Evolutionary conservation across 345 rosid species (phyloP).

Genomic region (Dipteronia dyeriana): DNA sequence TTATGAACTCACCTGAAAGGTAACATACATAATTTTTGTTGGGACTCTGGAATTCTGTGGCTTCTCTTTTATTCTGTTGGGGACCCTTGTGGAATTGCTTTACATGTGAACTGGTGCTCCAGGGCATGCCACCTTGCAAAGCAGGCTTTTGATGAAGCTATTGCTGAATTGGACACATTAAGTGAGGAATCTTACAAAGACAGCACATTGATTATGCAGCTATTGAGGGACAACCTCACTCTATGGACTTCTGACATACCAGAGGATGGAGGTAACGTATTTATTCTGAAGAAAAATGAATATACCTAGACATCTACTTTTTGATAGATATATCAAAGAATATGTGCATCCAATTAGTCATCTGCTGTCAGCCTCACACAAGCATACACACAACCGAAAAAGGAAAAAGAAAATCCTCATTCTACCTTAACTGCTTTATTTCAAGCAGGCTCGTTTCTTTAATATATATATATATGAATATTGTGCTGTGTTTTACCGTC

Average conservation of each 20-base stretch:
- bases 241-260: constrained; percentile 76
- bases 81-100: not conserved
- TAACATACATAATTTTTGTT: constrained; percentile 22
- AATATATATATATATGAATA: no score
- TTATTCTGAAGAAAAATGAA: not conserved
- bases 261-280: constrained; percentile 60
- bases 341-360: not conserved
- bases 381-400: not conserved
- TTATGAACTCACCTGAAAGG: constrained; percentile 80
- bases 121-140: constrained; percentile 82
- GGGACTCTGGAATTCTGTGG: not conserved
- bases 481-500: not conserved
- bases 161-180: constrained; percentile 65
- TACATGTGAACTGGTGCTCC: constrained; percentile 12
- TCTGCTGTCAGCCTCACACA: not conserved
- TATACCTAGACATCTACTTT: not conserved
- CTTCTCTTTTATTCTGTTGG: constrained; percentile 3
- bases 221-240: constrained; percentile 72
- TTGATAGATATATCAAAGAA: not conserved
- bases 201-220: constrained; percentile 78
- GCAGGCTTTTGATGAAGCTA: constrained; percentile 75
- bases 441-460: not conserved
- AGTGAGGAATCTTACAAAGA: constrained; percentile 78
- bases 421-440: not conserved
- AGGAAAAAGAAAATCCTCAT: not conserved